A percentile compares a stretch with the other conserved stretches of the same genome.
phyloP scores from a whole-genome alignment of 495 filamentous ascomycete species.

The Mytilinidion resinicola region DNA sequence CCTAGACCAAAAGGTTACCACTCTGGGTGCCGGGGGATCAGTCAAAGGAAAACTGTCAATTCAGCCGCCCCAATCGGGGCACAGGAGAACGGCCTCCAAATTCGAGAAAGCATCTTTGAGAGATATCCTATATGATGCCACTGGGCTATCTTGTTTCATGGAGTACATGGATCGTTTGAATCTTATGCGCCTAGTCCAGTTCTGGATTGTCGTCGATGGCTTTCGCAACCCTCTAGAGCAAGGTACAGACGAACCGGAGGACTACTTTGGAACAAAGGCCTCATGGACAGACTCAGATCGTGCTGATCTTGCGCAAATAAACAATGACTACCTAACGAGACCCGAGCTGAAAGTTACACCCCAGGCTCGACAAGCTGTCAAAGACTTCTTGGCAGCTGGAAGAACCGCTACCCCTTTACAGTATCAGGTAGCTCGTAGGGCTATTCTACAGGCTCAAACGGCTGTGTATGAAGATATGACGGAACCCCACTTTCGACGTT shows the following conservation, averaged over 20 bases:
- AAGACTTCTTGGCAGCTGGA: constrained; percentile 70
- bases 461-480: constrained; percentile 77
- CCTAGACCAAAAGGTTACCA: constrained; percentile 82
- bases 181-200: constrained; percentile 87
- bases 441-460: constrained; percentile 77
- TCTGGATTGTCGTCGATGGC: constrained; percentile 97
- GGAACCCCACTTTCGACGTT: constrained; percentile 68
- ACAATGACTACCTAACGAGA: constrained; percentile 77
- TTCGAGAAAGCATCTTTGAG: constrained; percentile 66
- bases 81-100: constrained; percentile 41
- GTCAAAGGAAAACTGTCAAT: constrained; percentile 35
- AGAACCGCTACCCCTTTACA: constrained; percentile 67
- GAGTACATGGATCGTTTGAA: constrained; percentile 95
- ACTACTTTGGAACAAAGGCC: constrained; percentile 56
- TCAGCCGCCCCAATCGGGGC: constrained; percentile 20
- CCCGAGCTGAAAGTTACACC: constrained; percentile 72
- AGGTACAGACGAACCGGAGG: constrained; percentile 62
- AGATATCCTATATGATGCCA: constrained; percentile 78
- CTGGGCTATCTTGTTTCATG: constrained; percentile 96
- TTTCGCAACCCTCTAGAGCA: constrained; percentile 94
- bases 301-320: constrained; percentile 80
- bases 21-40: constrained; percentile 63
- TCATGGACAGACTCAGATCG: constrained; percentile 82
- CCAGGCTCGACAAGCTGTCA: constrained; percentile 60
- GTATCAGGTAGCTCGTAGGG: constrained; percentile 75